Percentiles rank a stretch among this genome's conserved stretches.
phyloP scores from a whole-genome alignment of 805 yeast species.

The Hermanozyma aechmeae region DNA sequence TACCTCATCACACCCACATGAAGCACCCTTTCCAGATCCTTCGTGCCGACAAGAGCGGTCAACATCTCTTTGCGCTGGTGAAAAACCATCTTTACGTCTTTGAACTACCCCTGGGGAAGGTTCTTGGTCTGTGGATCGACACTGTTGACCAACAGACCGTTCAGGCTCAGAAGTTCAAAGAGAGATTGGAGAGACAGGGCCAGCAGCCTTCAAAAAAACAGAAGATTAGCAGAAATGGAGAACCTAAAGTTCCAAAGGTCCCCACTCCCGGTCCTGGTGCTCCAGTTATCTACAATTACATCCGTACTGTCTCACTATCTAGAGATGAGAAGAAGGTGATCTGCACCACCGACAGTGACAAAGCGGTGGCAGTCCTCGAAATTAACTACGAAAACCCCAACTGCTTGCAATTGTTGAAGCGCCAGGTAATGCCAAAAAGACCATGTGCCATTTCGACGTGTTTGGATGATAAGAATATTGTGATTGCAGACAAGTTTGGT shows the following conservation, averaged over 20 bases:
- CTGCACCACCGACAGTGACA: conserved; percentile 75
- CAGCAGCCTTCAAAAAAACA: conserved; percentile 17
- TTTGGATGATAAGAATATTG: conserved; percentile 37
- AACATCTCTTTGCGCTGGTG: conserved; percentile 44
- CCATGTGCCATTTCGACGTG: conserved; percentile 75
- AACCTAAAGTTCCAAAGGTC: conserved; percentile 36
- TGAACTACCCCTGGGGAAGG: conserved; percentile 25
- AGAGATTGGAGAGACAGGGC: conserved; percentile 12
- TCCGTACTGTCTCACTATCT: conserved; percentile 51
- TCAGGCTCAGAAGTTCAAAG: conserved; percentile 30
- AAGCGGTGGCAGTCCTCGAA: conserved; percentile 59
- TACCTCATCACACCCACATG: no score
- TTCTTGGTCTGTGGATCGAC: conserved; percentile 59
- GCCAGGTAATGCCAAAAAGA: conserved; percentile 81
- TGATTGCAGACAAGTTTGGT: conserved; percentile 92
- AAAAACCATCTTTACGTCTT: conserved; percentile 54
- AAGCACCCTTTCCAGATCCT: conserved; percentile 67
- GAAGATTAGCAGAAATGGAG: conserved; percentile 17
- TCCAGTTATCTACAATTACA: conserved; percentile 56
- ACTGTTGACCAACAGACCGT: conserved; percentile 44
- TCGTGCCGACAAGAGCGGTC: conserved; percentile 34
- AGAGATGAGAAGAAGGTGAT: conserved; percentile 45
- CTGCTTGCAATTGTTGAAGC: conserved; percentile 44
- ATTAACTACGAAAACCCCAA: conserved; percentile 29
- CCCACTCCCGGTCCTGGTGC: conserved; percentile 64